A percentile compares a stretch with the other conserved stretches of the same genome.
These are phyloP conservation scores for Pseudogymnoascus pannorum DNA, from an alignment of 2,329 filamentous ascomycete genomes.

Conservation along the genomic window DNA sequence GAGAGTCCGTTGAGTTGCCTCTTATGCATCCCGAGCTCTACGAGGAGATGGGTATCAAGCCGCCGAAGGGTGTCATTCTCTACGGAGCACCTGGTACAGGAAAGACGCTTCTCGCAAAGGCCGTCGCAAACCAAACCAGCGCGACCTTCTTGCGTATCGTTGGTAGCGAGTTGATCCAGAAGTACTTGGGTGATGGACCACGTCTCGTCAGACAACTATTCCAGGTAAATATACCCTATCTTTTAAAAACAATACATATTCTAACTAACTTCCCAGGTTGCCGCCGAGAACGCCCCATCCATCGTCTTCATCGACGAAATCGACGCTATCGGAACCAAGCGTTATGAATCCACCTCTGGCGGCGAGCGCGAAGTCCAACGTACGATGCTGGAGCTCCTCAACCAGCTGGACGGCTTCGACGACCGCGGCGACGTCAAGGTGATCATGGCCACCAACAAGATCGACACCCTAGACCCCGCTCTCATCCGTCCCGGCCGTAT, in stretches of 20 bases:
- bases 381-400: conserved; percentile 96
- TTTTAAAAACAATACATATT: conserved; percentile 7
- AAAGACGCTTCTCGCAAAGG: conserved; percentile 93
- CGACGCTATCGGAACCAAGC: conserved; percentile 96
- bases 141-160: conserved; percentile 97
- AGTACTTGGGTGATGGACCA: conserved; percentile 94
- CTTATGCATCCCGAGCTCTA: conserved; percentile 94
- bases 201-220: conserved; percentile 92
- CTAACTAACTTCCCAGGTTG: conserved; percentile 50
- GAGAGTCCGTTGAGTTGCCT: conserved; percentile 93
- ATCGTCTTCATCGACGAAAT: conserved; percentile 99
- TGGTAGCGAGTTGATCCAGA: conserved; percentile 94
- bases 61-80: conserved; percentile 97
- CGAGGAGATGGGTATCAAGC: conserved; percentile 99
- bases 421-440: conserved; percentile 99
- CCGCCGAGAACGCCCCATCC: conserved; percentile 89
- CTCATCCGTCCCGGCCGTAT: conserved; percentile 96
- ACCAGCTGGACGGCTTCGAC: conserved; percentile 97
- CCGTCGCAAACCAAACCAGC: conserved; percentile 97
- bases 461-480: conserved; percentile 91
- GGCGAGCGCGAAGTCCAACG: conserved; percentile 96
- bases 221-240: conserved; percentile 47
- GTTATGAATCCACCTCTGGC: conserved; percentile 94
- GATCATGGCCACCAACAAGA: conserved; percentile 99
- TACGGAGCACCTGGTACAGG: conserved; percentile 96